A percentile compares a stretch with the other conserved stretches of the same genome.
Evolutionary conservation across 2,329 filamentous ascomycete species (phyloP).

Genomic region (Epichloe sibirici): DNA sequence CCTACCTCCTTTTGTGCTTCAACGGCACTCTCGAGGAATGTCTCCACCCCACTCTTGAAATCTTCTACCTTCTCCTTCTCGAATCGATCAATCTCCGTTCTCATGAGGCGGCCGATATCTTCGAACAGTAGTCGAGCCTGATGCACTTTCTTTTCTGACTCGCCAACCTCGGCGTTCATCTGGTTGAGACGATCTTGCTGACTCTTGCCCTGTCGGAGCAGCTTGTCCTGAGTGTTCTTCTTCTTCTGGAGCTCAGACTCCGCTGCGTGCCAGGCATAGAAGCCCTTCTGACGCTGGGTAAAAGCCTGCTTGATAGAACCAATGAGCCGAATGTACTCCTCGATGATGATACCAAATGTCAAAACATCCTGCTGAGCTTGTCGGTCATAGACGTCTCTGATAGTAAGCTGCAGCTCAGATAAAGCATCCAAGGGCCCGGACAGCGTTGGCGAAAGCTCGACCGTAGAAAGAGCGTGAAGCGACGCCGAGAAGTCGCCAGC

Average conservation of each 20-base stretch:
- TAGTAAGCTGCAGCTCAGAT: slow-evolving; percentile 86
- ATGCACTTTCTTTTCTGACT: slow-evolving; percentile 86
- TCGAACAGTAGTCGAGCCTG: slow-evolving; percentile 85
- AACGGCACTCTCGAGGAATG: slow-evolving; percentile 90
- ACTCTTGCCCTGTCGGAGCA: slow-evolving; percentile 86
- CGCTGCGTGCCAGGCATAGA: slow-evolving; percentile 84
- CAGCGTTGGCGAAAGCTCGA: slow-evolving; percentile 80
- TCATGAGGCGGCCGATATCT: slow-evolving; percentile 93
- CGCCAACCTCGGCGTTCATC: slow-evolving; percentile 83
- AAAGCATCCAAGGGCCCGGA: slow-evolving; percentile 83
- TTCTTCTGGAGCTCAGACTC: slow-evolving; percentile 87
- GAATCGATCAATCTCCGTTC: slow-evolving; percentile 81
- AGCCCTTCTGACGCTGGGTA: slow-evolving; percentile 83
- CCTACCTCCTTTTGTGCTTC: slow-evolving; percentile 96
- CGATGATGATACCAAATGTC: slow-evolving; percentile 92
- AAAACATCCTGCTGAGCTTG: slow-evolving; percentile 95
- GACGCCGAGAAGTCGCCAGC: slow-evolving; percentile 89
- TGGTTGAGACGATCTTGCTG: slow-evolving; percentile 94
- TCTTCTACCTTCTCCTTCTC: slow-evolving; percentile 97
- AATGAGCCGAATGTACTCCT: slow-evolving; percentile 95
- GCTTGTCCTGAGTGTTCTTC: slow-evolving; percentile 79
- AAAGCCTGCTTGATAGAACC: slow-evolving; percentile 93
- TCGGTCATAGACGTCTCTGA: slow-evolving; percentile 88
- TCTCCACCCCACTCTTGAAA: slow-evolving; percentile 96
- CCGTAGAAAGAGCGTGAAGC: slow-evolving; percentile 80